These are phyloP conservation scores for Aphanomyces astaci DNA, from an alignment of 352 stramenopile species.

Conservation along the genomic window DNA sequence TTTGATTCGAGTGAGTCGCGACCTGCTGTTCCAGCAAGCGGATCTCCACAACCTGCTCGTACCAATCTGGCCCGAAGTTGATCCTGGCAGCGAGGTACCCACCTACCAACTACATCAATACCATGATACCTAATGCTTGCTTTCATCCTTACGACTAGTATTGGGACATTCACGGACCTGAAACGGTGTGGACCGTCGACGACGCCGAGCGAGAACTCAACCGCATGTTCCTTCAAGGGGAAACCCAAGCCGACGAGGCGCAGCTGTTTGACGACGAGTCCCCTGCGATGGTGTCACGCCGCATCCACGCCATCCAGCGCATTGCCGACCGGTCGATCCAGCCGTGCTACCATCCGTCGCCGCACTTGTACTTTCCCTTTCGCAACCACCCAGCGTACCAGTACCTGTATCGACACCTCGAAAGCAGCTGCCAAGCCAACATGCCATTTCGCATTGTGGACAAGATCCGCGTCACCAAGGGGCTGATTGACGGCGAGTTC, in stretches of 20 bases:
- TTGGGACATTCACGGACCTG: slow-evolving; percentile 29
- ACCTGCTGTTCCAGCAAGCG: slow-evolving; percentile 38
- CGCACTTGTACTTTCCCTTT: slow-evolving; percentile 40
- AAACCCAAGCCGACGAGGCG: slow-evolving; percentile 47
- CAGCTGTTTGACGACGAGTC: slow-evolving; percentile 55
- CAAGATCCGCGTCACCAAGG: slow-evolving; percentile 70
- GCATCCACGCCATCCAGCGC: slow-evolving; percentile 44
- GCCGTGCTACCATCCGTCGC: neutral
- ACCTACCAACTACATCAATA: neutral
- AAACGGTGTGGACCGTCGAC: slow-evolving; percentile 31
- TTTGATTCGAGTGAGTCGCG: slow-evolving; percentile 1
- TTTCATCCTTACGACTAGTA: slow-evolving; percentile 23
- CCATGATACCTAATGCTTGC: neutral
- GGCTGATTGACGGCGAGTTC: slow-evolving; percentile 59
- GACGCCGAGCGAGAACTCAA: slow-evolving; percentile 61
- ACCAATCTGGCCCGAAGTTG: slow-evolving; percentile 40
- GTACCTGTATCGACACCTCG: slow-evolving; percentile 66
- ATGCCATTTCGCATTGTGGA: slow-evolving; percentile 61
- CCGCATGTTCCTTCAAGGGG: slow-evolving; percentile 56
- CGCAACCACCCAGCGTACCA: slow-evolving; percentile 39
- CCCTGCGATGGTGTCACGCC: slow-evolving; percentile 53
- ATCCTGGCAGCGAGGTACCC: slow-evolving; percentile 29
- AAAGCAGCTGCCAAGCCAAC: slow-evolving; percentile 33
- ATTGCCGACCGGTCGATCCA: slow-evolving; percentile 15
- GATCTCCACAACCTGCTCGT: slow-evolving; percentile 40